Percentiles rank a stretch among this genome's conserved stretches.
These are phyloP conservation scores for Wickerhamomyces rabaulensis DNA, from an alignment of 805 yeast species.

Conservation along the genomic window DNA sequence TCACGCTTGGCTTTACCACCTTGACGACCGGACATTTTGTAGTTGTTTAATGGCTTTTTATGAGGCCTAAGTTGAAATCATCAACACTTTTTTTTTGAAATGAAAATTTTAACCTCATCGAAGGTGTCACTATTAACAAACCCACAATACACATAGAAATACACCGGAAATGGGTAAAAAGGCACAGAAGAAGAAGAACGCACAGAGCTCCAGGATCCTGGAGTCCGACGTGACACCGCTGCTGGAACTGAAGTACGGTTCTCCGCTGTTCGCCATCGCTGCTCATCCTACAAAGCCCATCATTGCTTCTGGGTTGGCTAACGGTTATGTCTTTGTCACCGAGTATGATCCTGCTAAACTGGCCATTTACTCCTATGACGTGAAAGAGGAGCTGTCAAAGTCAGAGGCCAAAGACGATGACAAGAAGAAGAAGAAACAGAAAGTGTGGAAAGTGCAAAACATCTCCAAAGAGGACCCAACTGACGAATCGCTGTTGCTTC, in stretches of 20 bases:
- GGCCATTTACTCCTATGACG: constrained; percentile 28
- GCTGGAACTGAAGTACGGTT: constrained; percentile 36
- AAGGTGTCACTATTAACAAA: neutral
- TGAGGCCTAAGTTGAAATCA: neutral
- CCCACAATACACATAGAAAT: no score
- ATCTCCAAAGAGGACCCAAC: constrained; percentile 15
- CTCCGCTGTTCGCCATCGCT: constrained; percentile 70
- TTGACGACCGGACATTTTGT: constrained; percentile 86
- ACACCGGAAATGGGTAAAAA: constrained; percentile 6
- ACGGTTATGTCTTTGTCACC: constrained; percentile 67
- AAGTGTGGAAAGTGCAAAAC: constrained; percentile 41
- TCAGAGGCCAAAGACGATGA: constrained; percentile 19
- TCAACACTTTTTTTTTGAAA: neutral
- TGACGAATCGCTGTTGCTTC: constrained; percentile 17
- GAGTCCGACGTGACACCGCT: constrained; percentile 25
- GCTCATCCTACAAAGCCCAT: constrained; percentile 73
- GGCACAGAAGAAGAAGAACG: constrained; percentile 15
- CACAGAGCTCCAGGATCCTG: constrained; percentile 11
- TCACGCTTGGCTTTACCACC: constrained; percentile 93
- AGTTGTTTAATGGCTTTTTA: neutral
- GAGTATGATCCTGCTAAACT: constrained; percentile 49
- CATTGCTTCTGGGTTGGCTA: constrained; percentile 68
- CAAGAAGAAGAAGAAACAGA: constrained; percentile 26
- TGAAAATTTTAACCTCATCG: neutral
- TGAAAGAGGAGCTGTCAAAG: constrained; percentile 19